A percentile compares a stretch with the other conserved stretches of the same genome.
Evolutionary conservation across 768 basidiomycete genomes (phyloP).

Genomic region (Leccinellum luteum): DNA sequence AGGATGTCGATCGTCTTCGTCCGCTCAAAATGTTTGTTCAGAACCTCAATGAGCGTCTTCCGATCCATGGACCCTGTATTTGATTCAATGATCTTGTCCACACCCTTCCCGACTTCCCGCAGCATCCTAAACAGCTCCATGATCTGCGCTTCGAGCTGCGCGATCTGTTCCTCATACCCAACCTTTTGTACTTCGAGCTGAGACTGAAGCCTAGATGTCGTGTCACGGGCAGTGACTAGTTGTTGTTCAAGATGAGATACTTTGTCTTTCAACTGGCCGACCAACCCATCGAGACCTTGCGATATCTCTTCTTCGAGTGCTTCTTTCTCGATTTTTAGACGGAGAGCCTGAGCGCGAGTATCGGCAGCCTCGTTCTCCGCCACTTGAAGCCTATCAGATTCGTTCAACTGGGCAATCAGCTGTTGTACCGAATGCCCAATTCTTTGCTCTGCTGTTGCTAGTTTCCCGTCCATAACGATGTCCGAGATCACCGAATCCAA

Average conservation of each 20-base stretch:
- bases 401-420: conserved; percentile 86
- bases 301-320: conserved; percentile 77
- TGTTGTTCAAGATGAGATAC: conserved; percentile 72
- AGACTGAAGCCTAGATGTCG: conserved; percentile 68
- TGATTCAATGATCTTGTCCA: conserved; percentile 70
- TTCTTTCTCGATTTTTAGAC: conserved; percentile 80
- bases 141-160: conserved; percentile 88
- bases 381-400: conserved; percentile 78
- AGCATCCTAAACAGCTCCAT: conserved; percentile 94
- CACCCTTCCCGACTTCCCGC: conserved; percentile 74
- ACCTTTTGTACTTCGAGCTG: conserved; percentile 75
- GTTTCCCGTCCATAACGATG: conserved; percentile 89
- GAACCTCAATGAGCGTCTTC: conserved; percentile 71
- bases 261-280: conserved; percentile 76
- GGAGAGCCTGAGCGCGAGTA: conserved; percentile 59
- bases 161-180: conserved; percentile 82
- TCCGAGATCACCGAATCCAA: conserved; percentile 87
- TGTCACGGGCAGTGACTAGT: conserved; percentile 74
- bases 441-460: conserved; percentile 77
- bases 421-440: conserved; percentile 88
- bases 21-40: conserved; percentile 82
- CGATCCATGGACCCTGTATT: conserved; percentile 67
- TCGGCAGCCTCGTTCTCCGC: conserved; percentile 75
- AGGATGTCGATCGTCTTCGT: conserved; percentile 81
- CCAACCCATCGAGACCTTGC: conserved; percentile 77